These are phyloP conservation scores for Kockovaella imperatae DNA, from an alignment of 768 basidiomycete genomes.

Conservation along the genomic window DNA sequence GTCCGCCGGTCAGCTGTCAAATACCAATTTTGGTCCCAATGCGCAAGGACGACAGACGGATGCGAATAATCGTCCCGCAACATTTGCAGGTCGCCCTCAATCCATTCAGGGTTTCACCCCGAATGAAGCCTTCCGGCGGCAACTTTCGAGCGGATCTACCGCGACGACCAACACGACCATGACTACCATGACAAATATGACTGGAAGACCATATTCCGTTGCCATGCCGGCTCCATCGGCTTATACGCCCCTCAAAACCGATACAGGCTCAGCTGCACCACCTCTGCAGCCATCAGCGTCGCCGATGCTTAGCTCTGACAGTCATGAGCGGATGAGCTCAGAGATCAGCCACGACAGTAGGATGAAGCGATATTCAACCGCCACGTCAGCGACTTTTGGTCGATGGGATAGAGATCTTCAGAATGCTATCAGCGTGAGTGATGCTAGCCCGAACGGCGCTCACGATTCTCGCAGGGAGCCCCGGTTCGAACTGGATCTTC, in stretches of 20 bases:
- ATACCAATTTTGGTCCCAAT: too few relatives aligned
- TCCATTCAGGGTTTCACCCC: slow-evolving; percentile 20
- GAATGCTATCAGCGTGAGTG: too few relatives aligned
- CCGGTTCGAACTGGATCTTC: too few relatives aligned
- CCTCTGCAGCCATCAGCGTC: too few relatives aligned
- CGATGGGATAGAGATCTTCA: slow-evolving; percentile 1
- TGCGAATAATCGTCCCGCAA: too few relatives aligned
- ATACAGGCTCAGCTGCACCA: slow-evolving; percentile 1
- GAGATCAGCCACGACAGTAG: neutral
- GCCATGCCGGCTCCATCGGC: slow-evolving; percentile 19
- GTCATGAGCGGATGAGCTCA: slow-evolving; percentile 3
- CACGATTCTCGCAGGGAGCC: too few relatives aligned
- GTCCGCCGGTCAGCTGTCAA: neutral
- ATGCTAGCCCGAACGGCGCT: too few relatives aligned
- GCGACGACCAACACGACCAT: slow-evolving; percentile 18
- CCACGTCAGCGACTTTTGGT: slow-evolving; percentile 5
- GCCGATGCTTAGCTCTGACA: too few relatives aligned
- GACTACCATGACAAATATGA: slow-evolving; percentile 11
- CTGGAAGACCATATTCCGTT: slow-evolving; percentile 15
- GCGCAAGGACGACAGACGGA: too few relatives aligned
- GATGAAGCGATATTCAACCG: slow-evolving; percentile 3
- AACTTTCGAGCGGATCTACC: slow-evolving; percentile 16
- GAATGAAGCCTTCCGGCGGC: slow-evolving; percentile 7
- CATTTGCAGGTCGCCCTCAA: too few relatives aligned
- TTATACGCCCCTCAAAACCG: slow-evolving; percentile 1